These are phyloP conservation scores for Leptomonas seymouri DNA, from an alignment of 208 protist genomes.

Conservation along the genomic window DNA sequence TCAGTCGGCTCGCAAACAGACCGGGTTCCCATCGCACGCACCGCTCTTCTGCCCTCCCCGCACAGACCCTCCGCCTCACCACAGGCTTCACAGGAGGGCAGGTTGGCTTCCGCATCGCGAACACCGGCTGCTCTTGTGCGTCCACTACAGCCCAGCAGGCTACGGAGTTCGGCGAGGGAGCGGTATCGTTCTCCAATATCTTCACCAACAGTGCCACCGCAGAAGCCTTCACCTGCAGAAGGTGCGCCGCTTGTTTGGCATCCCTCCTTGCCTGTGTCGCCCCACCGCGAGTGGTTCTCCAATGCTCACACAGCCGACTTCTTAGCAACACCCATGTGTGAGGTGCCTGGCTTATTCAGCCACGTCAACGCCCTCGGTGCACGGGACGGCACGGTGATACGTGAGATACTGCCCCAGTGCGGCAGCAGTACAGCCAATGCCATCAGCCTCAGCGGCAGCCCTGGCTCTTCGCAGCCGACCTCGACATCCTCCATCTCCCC, in stretches of 20 bases:
- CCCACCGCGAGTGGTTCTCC: background rate
- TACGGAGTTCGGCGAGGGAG: background rate
- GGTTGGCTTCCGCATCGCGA: too few relatives aligned
- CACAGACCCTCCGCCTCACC: background rate
- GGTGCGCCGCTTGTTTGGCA: background rate
- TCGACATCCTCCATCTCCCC: constrained; percentile 19
- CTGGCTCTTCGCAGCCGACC: constrained; percentile 7
- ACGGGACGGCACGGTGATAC: background rate
- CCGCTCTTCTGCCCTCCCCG: background rate
- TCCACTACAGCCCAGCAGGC: background rate
- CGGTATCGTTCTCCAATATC: too few relatives aligned
- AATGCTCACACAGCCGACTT: background rate
- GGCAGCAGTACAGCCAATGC: background rate
- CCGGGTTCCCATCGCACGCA: background rate
- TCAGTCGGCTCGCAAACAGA: constrained; percentile 11
- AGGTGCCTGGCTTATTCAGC: background rate
- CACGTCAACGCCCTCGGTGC: background rate
- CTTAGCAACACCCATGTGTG: background rate
- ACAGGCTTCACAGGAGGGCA: too few relatives aligned
- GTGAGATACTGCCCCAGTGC: constrained; percentile 6
- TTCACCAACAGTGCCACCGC: background rate
- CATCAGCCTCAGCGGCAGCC: constrained; percentile 1
- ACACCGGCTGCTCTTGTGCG: background rate
- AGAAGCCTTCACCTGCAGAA: background rate
- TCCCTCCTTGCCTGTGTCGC: constrained; percentile 1